Evolutionary conservation across 2,329 filamentous ascomycete genomes (phyloP), one percentile per base, ranked within the genome.

Genomic region (Clathrospora elynae): DNA sequence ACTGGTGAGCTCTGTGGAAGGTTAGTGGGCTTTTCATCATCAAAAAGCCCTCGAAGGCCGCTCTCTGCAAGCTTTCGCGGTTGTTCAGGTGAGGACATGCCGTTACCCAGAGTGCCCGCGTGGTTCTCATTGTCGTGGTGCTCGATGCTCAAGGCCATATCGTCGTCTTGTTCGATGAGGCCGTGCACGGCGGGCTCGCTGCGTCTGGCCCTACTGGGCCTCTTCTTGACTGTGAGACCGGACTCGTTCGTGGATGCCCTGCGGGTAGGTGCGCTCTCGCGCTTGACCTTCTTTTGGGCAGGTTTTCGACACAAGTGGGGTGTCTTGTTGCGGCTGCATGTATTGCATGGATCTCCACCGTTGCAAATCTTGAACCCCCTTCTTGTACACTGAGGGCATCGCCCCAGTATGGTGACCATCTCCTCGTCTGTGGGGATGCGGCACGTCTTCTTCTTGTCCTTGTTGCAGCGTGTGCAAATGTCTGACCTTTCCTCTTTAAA

Each of bases 321-420:
- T 1, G 48, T 49, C 12, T 38, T 46, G 10, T 53, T 42, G 4
- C 36, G 34, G 6, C 41, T 38, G 9, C 51, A 59, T 7, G 34
- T 41, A 17, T 48, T 38, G 30, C 55, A 55, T 2, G 36, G 45
- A 6, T 22, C n/a, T 0, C 6, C 35, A 7, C 49, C 46, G 22
- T 42, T 24, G 16, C 53, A 59, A 0, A 16, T 43, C 22, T 42
- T 53, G 16, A 53, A 50, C 0, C 53, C 55, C n/a, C 51, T 35
- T 14, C 14, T 36, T 6, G 36, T 55, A 18, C 55, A 59, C 5
- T 42, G 46, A 4, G 33, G 44, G 18, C 53, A 59, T 7, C 53
- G 53, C 7, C 49, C 53, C 22, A 37, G 49, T n/a, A 41, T 42
- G 11, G 29, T 29, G 13, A 29, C 34, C 2, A 40, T 32, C 5